These are phyloP conservation scores for Saturnispora kantuleensis DNA, from an alignment of 805 yeast species.

Conservation along the genomic window DNA sequence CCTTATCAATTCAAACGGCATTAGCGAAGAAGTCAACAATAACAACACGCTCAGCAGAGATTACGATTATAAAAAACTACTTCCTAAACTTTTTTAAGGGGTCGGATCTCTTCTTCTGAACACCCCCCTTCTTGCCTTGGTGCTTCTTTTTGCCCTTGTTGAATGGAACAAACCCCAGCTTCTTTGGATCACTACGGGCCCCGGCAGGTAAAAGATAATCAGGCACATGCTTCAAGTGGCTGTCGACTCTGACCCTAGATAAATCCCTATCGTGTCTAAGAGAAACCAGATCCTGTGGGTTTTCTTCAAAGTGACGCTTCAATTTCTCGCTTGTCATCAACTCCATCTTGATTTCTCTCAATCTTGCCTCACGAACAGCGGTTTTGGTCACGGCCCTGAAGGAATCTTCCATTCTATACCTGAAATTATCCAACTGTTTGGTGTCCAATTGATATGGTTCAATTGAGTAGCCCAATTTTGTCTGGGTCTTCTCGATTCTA, in stretches of 20 bases:
- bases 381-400: slow-evolving; percentile 88
- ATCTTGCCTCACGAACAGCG: slow-evolving; percentile 86
- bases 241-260: slow-evolving; percentile 73
- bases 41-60: neutral
- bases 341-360: slow-evolving; percentile 81
- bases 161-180: slow-evolving; percentile 67
- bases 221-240: slow-evolving; percentile 86
- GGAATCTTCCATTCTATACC: slow-evolving; percentile 95
- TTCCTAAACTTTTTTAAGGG: slow-evolving; percentile 38
- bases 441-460: slow-evolving; percentile 86
- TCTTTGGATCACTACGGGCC: slow-evolving; percentile 47
- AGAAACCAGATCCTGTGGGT: slow-evolving; percentile 84
- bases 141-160: slow-evolving; percentile 28
- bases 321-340: slow-evolving; percentile 80
- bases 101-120: slow-evolving; percentile 35
- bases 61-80: slow-evolving; percentile 4
- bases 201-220: slow-evolving; percentile 79
- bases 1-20: slow-evolving; percentile 3
- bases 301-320: slow-evolving; percentile 92
- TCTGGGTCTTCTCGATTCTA: slow-evolving; percentile 69
- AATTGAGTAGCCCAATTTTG: slow-evolving; percentile 59
- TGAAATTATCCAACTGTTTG: slow-evolving; percentile 88
- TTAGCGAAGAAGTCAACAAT: neutral
- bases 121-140: slow-evolving; percentile 21
- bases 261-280: slow-evolving; percentile 88